Percentiles rank a stretch among this genome's conserved stretches.
Evolutionary conservation across 2,329 filamentous ascomycete genomes (phyloP).

Genomic region (Aureobasidium sp.): DNA sequence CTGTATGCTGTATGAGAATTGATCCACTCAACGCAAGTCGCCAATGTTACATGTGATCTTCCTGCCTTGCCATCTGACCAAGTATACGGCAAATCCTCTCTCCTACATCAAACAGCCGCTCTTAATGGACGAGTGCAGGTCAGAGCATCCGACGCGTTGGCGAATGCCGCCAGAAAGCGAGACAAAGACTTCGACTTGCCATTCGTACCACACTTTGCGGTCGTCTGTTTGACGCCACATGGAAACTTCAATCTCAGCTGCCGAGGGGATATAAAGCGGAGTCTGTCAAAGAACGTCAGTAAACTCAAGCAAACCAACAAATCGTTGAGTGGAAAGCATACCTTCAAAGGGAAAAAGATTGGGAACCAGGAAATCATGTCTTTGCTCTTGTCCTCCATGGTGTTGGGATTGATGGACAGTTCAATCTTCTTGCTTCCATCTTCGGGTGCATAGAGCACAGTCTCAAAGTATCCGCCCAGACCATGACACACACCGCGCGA

Average conservation of each 20-base stretch:
- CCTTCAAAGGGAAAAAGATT: slow-evolving; percentile 94
- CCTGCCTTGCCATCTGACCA: too few species aligned
- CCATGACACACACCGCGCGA: slow-evolving; percentile 83
- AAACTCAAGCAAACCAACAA: not conserved
- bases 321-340: slow-evolving; percentile 36
- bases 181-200: slow-evolving; percentile 79
- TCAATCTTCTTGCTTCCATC: slow-evolving; percentile 56
- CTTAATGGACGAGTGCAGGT: slow-evolving; percentile 61
- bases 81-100: not conserved
- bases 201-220: slow-evolving; percentile 96
- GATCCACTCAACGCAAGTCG: too few species aligned
- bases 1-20: too few species aligned
- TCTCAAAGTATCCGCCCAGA: slow-evolving; percentile 90
- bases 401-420: slow-evolving; percentile 85
- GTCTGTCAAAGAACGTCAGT: slow-evolving; percentile 46
- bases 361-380: slow-evolving; percentile 99
- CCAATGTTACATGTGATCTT: too few species aligned
- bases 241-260: slow-evolving; percentile 77
- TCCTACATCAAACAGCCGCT: slow-evolving; percentile 63
- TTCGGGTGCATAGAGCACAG: slow-evolving; percentile 68
- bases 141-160: slow-evolving; percentile 59
- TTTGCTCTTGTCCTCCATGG: slow-evolving; percentile 85
- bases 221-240: slow-evolving; percentile 98
- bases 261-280: slow-evolving; percentile 77
- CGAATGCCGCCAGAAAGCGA: slow-evolving; percentile 54